These are phyloP conservation scores for Lecanicillium sp. DNA, from an alignment of 2,329 filamentous ascomycete genomes.

Conservation along the genomic window DNA sequence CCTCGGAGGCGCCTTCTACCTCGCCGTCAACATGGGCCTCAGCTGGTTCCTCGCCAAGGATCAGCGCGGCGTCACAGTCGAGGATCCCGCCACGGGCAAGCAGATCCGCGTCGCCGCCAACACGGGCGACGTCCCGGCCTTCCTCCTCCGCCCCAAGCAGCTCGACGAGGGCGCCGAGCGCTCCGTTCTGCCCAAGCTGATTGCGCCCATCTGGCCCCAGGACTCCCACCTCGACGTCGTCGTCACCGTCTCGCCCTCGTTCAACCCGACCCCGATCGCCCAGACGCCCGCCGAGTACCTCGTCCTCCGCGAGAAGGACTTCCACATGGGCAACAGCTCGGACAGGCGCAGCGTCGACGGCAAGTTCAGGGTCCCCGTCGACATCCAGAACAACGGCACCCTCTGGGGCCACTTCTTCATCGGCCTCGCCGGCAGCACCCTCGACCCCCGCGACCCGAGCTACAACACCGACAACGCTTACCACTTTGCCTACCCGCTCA, in stretches of 20 bases:
- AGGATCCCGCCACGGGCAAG: constrained; percentile 45
- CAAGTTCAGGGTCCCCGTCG: constrained; percentile 67
- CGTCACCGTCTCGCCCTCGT: constrained; percentile 75
- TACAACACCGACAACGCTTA: constrained; percentile 75
- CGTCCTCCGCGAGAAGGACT: constrained; percentile 74
- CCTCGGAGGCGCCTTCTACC: constrained; percentile 49
- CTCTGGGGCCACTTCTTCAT: constrained; percentile 94
- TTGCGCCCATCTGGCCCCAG: constrained; percentile 83
- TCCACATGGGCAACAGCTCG: constrained; percentile 70
- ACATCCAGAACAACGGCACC: constrained; percentile 86
- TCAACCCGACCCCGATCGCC: constrained; percentile 61
- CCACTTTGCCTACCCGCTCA: constrained; percentile 78
- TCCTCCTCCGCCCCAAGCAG: constrained; percentile 54
- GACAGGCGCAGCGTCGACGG: constrained; percentile 74
- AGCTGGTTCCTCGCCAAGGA: constrained; percentile 46
- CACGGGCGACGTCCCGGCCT: constrained; percentile 55
- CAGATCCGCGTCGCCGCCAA: constrained; percentile 48
- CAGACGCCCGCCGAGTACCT: constrained; percentile 60
- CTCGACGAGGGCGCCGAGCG: constrained; percentile 58
- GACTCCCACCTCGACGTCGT: constrained; percentile 75
- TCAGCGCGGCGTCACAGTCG: constrained; percentile 40
- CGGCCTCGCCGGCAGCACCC: constrained; percentile 63
- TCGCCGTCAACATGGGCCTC: constrained; percentile 54
- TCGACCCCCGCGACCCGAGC: constrained; percentile 66
- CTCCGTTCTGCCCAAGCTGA: constrained; percentile 58